Conservation (phyloP, 225 moss, liverwort and hornwort species). For the Lunularia cruciata region DNA sequence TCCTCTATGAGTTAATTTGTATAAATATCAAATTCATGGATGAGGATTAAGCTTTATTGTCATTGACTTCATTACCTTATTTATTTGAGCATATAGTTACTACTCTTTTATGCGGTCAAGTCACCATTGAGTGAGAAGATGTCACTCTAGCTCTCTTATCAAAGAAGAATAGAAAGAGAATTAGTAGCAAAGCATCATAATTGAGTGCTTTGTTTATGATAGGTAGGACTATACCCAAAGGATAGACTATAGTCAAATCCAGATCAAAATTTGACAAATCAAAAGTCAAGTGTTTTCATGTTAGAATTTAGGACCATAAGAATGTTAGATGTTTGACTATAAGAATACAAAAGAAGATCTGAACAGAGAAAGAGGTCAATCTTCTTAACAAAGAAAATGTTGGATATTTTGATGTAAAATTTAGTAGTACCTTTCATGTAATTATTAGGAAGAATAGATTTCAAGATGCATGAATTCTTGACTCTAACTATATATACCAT, state of each 20-base stretch:
- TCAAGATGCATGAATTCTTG: too few species aligned
- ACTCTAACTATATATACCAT: too few species aligned
- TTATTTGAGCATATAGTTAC: neutral
- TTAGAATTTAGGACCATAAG: too few species aligned
- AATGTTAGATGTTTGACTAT: too few species aligned
- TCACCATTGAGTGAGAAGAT: neutral
- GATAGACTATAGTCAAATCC: neutral
- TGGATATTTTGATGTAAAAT: too few species aligned
- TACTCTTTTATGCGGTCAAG: neutral
- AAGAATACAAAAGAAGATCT: too few species aligned
- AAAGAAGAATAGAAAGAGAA: neutral
- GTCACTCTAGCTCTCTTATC: neutral
- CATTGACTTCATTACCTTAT: neutral
- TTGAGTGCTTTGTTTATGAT: neutral
- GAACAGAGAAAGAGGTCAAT: too few species aligned
- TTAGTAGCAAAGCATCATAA: neutral
- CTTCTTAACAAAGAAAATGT: too few species aligned
- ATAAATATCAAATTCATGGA: neutral
- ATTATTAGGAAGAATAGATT: too few species aligned
- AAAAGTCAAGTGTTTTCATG: neutral
- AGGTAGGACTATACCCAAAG: neutral
- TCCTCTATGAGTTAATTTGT: too few species aligned
- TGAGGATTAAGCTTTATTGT: neutral
- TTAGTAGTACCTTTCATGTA: too few species aligned
- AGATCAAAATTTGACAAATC: neutral